Conservation (phyloP, 768 basidiomycete genomes). For the Hydnomerulius pinastri region DNA sequence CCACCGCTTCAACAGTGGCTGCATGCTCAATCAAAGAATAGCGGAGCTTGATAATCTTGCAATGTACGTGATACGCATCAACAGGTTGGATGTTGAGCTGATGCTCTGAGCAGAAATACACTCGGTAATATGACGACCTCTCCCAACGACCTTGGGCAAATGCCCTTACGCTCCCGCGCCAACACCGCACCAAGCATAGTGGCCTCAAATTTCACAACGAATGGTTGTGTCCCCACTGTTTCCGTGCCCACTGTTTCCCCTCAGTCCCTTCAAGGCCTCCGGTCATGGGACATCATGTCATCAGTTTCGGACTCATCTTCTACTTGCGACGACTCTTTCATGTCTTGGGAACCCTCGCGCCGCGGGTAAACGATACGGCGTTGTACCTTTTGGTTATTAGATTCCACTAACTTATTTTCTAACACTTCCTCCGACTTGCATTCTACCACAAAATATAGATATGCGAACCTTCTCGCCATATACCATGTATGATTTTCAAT, state of each 20-base stretch:
- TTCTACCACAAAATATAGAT: background rate
- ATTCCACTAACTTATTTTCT: background rate
- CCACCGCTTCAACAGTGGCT: constrained; percentile 35
- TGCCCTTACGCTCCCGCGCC: constrained; percentile 16
- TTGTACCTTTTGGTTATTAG: background rate
- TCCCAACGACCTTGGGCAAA: constrained; percentile 24
- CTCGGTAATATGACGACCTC: constrained; percentile 38
- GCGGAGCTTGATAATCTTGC: constrained; percentile 52
- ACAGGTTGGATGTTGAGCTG: constrained; percentile 3
- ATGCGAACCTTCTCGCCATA: background rate
- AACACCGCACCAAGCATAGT: constrained; percentile 5
- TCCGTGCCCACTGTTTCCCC: constrained; percentile 21
- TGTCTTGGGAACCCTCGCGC: constrained; percentile 60
- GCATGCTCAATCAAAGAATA: constrained; percentile 46
- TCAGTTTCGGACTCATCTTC: constrained; percentile 30
- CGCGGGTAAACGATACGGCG: constrained; percentile 28
- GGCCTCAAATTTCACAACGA: constrained; percentile 13
- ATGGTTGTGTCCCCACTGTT: constrained; percentile 16
- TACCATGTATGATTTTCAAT: background rate
- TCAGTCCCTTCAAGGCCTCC: constrained; percentile 15
- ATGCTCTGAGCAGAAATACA: constrained; percentile 36
- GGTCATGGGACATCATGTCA: constrained; percentile 20
- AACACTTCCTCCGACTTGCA: background rate
- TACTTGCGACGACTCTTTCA: constrained; percentile 56
- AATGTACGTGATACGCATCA: constrained; percentile 41